These are phyloP conservation scores for Cercospora citrullina DNA, from an alignment of 2,329 filamentous ascomycete genomes.

Conservation along the genomic window DNA sequence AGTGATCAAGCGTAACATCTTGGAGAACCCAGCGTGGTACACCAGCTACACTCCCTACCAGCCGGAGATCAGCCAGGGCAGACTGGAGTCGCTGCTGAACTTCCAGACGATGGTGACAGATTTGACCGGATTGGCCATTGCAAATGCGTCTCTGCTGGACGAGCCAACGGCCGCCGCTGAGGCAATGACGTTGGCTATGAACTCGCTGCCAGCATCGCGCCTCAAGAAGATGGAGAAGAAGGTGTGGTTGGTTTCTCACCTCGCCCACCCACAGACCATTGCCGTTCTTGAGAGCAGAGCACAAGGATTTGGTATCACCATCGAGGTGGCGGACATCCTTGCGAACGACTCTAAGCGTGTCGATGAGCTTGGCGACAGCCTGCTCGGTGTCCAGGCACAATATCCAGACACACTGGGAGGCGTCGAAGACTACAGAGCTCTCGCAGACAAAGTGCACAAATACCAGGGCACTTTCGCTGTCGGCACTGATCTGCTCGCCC, in stretches of 20 bases:
- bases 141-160: conserved; percentile 88
- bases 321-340: conserved; percentile 71
- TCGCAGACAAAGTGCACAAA: conserved; percentile 76
- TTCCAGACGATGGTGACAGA: conserved; percentile 93
- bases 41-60: conserved; percentile 98
- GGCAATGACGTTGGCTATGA: conserved; percentile 91
- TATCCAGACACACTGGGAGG: conserved; percentile 89
- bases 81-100: conserved; percentile 88
- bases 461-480: conserved; percentile 79
- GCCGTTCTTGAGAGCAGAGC: conserved; percentile 81
- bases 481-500: conserved; percentile 82
- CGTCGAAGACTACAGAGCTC: conserved; percentile 69
- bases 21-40: conserved; percentile 95
- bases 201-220: conserved; percentile 67
- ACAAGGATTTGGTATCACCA: conserved; percentile 83
- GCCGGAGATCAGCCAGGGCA: conserved; percentile 93
- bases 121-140: conserved; percentile 79
- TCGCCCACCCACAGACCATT: conserved; percentile 82
- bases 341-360: conserved; percentile 64
- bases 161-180: conserved; percentile 91
- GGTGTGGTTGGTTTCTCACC: conserved; percentile 79
- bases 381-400: conserved; percentile 90
- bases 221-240: conserved; percentile 70
- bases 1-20: conserved; percentile 87
- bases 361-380: conserved; percentile 72